Percentiles rank a stretch among this genome's conserved stretches.
Conservation (phyloP, 345 rosid species). For the Euphorbia lathyris region DNA sequence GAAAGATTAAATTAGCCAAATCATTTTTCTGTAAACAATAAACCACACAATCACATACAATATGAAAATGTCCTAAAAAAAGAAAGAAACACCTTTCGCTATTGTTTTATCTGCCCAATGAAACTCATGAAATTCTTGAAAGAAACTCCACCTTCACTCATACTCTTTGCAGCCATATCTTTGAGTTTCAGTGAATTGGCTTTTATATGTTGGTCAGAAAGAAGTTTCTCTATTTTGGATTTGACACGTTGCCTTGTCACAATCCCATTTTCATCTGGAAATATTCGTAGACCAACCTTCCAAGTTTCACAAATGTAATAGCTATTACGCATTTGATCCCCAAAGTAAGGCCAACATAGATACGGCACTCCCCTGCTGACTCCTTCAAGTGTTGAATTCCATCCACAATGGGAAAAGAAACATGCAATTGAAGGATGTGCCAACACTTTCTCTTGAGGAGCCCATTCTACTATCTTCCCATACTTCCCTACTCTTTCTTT, state of each 20-base stretch:
- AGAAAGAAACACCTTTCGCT: not conserved
- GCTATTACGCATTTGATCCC: not conserved
- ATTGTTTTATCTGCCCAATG: not conserved
- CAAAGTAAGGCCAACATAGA: not conserved
- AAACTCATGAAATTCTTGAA: not conserved
- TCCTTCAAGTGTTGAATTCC: not conserved
- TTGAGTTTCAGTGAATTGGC: not conserved
- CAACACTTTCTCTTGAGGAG: not conserved
- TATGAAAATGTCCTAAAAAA: not conserved
- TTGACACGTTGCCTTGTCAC: not conserved
- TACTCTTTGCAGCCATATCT: not conserved
- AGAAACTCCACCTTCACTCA: not conserved
- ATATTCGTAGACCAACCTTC: not conserved
- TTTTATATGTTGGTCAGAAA: not conserved
- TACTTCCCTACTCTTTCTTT: constrained; percentile 6
- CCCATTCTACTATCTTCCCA: constrained; percentile 14
- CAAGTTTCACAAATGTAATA: not conserved
- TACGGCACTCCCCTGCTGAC: not conserved
- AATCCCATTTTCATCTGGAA: not conserved
- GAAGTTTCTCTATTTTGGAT: not conserved
- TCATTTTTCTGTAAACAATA: no score
- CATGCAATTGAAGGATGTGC: not conserved
- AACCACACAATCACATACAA: not conserved
- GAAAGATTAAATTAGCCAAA: not conserved
- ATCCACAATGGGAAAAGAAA: not conserved